phyloP scores from a whole-genome alignment of 257 asterid species.

The Capsicum chinense region DNA sequence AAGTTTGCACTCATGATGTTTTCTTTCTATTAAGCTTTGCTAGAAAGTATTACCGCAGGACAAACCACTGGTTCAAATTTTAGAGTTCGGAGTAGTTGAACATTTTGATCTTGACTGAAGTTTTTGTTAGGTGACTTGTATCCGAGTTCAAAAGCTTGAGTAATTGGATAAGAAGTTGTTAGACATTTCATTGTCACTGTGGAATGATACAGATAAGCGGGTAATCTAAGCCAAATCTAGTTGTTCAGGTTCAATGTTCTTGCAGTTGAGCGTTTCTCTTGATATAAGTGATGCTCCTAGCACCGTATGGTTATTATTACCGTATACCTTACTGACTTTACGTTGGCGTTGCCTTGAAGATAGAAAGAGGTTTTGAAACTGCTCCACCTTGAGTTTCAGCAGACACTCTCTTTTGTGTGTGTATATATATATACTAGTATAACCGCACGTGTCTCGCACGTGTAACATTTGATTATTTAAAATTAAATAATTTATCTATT shows the following conservation, averaged over 20 bases:
- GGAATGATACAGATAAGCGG: neutral
- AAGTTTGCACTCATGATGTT: constrained; percentile 16
- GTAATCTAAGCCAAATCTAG: neutral
- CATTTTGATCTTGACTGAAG: neutral
- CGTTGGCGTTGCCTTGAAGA: neutral
- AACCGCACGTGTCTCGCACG: too few relatives aligned
- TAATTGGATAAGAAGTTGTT: neutral
- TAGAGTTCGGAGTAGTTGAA: neutral
- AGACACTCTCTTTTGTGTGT: neutral
- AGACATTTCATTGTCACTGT: neutral
- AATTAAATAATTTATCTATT: too few relatives aligned
- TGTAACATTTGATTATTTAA: too few relatives aligned
- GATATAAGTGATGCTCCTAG: neutral
- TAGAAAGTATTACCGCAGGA: neutral
- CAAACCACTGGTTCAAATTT: neutral
- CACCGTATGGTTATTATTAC: too few relatives aligned
- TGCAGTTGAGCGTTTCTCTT: neutral
- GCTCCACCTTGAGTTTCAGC: neutral
- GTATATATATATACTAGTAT: too few relatives aligned
- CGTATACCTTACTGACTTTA: neutral
- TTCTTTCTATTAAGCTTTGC: constrained; percentile 15
- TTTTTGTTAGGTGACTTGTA: neutral
- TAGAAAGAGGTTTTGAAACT: neutral
- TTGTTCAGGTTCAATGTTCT: neutral
- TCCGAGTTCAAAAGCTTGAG: neutral